Evolutionary conservation across 2,329 filamentous ascomycete species (phyloP).

Genomic region (Ceratocystis ficicola): DNA sequence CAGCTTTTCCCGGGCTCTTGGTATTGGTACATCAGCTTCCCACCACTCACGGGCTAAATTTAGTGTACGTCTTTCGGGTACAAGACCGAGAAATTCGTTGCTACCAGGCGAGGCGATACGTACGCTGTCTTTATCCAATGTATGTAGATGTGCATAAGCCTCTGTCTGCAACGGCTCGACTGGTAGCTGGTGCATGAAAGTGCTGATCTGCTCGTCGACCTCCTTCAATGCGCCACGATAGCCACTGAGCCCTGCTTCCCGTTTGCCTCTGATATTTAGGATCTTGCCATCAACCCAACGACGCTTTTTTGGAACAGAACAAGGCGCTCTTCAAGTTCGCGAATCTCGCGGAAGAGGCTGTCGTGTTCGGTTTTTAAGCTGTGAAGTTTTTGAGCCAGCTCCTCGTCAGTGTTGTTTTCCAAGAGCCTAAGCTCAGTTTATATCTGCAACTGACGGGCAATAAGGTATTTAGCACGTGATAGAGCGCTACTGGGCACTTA

Average conservation of each 20-base stretch:
- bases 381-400: conserved; percentile 49
- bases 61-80: conserved; percentile 52
- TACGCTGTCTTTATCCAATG: conserved; percentile 19
- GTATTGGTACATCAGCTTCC: conserved; percentile 47
- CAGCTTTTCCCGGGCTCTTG: conserved; percentile 44
- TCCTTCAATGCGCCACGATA: conserved; percentile 56
- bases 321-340: conserved; percentile 52
- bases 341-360: conserved; percentile 49
- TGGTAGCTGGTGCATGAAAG: conserved; percentile 47
- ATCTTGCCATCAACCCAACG: conserved; percentile 49
- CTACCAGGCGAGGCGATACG: conserved; percentile 31
- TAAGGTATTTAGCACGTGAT: conserved; percentile 42
- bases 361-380: conserved; percentile 45
- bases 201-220: conserved; percentile 49
- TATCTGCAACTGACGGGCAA: conserved; percentile 40
- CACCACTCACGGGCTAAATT: conserved; percentile 62
- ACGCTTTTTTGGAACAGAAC: conserved; percentile 47
- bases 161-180: conserved; percentile 41
- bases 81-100: conserved; percentile 46
- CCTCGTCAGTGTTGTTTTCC: conserved; percentile 44
- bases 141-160: conserved; percentile 28
- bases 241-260: conserved; percentile 59
- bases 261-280: conserved; percentile 49
- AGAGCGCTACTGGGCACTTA: conserved; percentile 46
- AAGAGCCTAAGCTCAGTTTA: conserved; percentile 41